Percentiles rank a stretch among this genome's conserved stretches.
Conservation (phyloP, 257 asterid genomes). For the Gentiana straminea region DNA sequence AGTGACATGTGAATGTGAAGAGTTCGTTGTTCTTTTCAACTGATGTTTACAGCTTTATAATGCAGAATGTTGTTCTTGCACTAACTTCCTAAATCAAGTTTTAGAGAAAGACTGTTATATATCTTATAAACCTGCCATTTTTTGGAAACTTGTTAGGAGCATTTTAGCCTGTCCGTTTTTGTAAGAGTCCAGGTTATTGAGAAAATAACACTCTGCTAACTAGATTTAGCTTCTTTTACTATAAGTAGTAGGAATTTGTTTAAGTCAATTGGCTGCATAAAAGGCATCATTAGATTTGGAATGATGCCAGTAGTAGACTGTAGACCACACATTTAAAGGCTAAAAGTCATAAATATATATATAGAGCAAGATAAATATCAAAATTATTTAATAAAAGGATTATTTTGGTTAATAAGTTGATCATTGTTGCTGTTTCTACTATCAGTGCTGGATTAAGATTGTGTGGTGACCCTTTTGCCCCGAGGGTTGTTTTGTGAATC, state of each 20-base stretch:
- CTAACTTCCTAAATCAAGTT: slow-evolving; percentile 20
- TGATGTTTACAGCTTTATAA: slow-evolving; percentile 20
- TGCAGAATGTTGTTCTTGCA: slow-evolving; percentile 12
- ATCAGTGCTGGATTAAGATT: slow-evolving; percentile 3
- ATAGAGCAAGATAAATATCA: no score
- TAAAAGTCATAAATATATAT: no score
- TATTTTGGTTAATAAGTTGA: no score
- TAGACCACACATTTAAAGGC: no score
- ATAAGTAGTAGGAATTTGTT: no score
- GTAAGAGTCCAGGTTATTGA: slow-evolving; percentile 10
- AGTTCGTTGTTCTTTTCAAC: slow-evolving; percentile 1
- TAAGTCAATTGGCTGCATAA: no score
- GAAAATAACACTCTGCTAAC: neutral
- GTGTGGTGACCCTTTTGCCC: neutral
- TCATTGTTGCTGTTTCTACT: slow-evolving; percentile 9
- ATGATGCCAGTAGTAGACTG: no score
- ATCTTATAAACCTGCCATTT: slow-evolving; percentile 33
- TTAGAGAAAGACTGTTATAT: slow-evolving; percentile 15
- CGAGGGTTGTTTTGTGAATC: slow-evolving; percentile 5
- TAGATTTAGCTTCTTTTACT: neutral
- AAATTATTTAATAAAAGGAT: no score
- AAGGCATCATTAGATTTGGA: no score
- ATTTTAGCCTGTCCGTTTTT: slow-evolving; percentile 27
- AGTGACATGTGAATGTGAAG: neutral
- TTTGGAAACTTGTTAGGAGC: slow-evolving; percentile 22